A percentile compares a stretch with the other conserved stretches of the same genome.
Evolutionary conservation across 345 rosid genomes (phyloP).

Genomic region (Draba incana): DNA sequence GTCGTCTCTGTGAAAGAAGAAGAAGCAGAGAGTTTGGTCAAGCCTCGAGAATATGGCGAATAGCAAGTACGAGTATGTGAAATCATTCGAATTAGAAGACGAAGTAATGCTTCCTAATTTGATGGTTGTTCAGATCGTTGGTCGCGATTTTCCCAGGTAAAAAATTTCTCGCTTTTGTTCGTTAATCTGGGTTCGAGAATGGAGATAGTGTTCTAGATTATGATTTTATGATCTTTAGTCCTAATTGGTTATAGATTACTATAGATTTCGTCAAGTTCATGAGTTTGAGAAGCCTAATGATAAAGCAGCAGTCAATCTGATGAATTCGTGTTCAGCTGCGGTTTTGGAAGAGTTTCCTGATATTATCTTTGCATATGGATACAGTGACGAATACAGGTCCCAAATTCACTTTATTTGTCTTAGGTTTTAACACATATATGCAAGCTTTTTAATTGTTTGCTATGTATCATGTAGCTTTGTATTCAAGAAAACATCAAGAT

Average conservation of each 20-base stretch:
- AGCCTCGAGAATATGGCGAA: constrained; percentile 60
- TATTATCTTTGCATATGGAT: constrained; percentile 79
- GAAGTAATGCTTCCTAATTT: constrained; percentile 69
- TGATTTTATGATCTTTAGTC: too few relatives aligned
- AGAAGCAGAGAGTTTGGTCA: not conserved
- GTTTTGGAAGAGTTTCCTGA: constrained; percentile 77
- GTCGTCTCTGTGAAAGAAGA: not conserved
- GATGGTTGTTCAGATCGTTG: constrained; percentile 63
- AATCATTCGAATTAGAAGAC: constrained; percentile 71
- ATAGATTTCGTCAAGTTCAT: constrained; percentile 68
- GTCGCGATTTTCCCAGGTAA: constrained; percentile 63
- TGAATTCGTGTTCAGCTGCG: constrained; percentile 72
- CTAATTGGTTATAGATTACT: not conserved
- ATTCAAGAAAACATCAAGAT: constrained; percentile 74
- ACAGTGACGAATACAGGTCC: constrained; percentile 76
- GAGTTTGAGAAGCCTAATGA: constrained; percentile 82
- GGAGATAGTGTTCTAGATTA: not conserved
- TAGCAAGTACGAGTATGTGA: constrained; percentile 92
- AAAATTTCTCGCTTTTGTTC: not conserved
- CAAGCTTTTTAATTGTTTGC: not conserved
- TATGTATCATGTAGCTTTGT: constrained; percentile 60
- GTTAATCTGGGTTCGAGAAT: not conserved
- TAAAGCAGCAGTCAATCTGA: constrained; percentile 60
- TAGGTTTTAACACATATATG: too few relatives aligned
- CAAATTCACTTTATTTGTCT: not conserved